phyloP scores from a whole-genome alignment of 2,329 filamentous ascomycete genomes.

The Setomelanomma holmii region DNA sequence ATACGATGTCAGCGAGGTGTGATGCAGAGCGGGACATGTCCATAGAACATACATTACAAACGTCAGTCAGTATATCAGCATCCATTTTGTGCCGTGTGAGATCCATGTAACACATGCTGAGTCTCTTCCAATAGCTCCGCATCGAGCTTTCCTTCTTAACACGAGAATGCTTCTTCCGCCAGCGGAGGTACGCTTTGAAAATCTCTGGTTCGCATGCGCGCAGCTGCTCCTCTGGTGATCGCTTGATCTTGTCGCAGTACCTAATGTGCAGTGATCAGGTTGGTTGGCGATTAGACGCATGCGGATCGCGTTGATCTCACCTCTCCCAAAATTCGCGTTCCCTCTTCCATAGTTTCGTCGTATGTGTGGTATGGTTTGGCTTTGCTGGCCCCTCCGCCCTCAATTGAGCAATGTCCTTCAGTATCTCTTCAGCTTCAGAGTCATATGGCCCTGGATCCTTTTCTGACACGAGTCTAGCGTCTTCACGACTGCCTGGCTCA shows the following conservation, averaged over 20 bases:
- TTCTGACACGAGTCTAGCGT: not conserved
- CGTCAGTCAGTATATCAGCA: slow-evolving; percentile 14
- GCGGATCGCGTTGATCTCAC: slow-evolving; percentile 7
- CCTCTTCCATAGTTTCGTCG: slow-evolving; percentile 19
- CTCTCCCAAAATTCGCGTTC: slow-evolving; percentile 22
- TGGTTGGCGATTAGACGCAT: not conserved
- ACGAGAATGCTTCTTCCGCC: slow-evolving; percentile 14
- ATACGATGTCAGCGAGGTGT: slow-evolving; percentile 8
- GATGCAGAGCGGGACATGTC: slow-evolving; percentile 3
- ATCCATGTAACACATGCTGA: slow-evolving; percentile 19
- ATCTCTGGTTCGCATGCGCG: slow-evolving; percentile 13
- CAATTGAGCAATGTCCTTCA: slow-evolving; percentile 21
- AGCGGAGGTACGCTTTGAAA: slow-evolving; percentile 24
- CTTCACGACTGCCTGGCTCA: slow-evolving; percentile 6
- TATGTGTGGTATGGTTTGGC: slow-evolving; percentile 21
- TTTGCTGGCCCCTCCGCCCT: slow-evolving; percentile 21
- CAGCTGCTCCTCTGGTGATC: slow-evolving; percentile 15
- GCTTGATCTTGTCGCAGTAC: slow-evolving; percentile 21
- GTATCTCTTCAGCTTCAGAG: slow-evolving; percentile 24
- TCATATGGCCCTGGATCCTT: slow-evolving; percentile 11
- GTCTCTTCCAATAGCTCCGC: slow-evolving; percentile 20
- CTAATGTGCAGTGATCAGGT: slow-evolving; percentile 2
- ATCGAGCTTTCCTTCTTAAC: slow-evolving; percentile 23
- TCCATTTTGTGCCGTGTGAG: slow-evolving; percentile 13
- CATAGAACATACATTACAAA: slow-evolving; percentile 23